Conservation (phyloP, 2,329 filamentous ascomycete species). For the Arthroderma sp. region DNA sequence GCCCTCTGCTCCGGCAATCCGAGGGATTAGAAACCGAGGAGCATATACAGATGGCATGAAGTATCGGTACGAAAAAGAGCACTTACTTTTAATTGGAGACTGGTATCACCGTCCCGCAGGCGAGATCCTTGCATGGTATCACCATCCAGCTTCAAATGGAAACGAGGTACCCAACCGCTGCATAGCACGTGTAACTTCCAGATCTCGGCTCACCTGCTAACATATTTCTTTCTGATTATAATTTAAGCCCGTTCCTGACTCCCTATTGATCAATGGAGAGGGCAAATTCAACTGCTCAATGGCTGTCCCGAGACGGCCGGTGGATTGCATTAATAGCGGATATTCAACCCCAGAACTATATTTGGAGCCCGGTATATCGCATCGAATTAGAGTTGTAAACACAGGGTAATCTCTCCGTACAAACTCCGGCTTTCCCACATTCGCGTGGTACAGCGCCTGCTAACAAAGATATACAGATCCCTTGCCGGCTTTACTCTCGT, state of each 20-base stretch:
- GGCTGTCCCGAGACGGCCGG: conserved; percentile 31
- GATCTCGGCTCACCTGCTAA: neutral
- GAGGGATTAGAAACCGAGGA: conserved; percentile 11
- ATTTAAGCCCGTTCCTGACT: conserved; percentile 35
- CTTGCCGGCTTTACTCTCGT: conserved; percentile 28
- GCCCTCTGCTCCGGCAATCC: conserved; percentile 15
- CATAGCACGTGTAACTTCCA: neutral
- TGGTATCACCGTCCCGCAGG: conserved; percentile 35
- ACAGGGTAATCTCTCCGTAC: conserved; percentile 23
- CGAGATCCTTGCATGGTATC: conserved; percentile 33
- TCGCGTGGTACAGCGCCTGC: neutral
- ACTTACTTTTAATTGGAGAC: conserved; percentile 36
- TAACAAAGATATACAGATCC: conserved; percentile 16
- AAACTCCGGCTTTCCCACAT: neutral
- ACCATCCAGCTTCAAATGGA: conserved; percentile 30
- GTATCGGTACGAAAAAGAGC: conserved; percentile 26
- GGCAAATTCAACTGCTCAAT: conserved; percentile 35
- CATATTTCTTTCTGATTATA: neutral
- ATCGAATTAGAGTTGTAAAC: conserved; percentile 31
- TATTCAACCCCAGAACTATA: conserved; percentile 16
- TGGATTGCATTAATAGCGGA: conserved; percentile 28
- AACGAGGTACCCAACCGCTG: conserved; percentile 23
- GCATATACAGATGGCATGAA: conserved; percentile 6
- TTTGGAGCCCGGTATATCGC: conserved; percentile 15
- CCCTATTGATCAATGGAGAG: conserved; percentile 34